Evolutionary conservation across 2,329 filamentous ascomycete species (phyloP).

Genomic region (Dichotomopilus funicola): DNA sequence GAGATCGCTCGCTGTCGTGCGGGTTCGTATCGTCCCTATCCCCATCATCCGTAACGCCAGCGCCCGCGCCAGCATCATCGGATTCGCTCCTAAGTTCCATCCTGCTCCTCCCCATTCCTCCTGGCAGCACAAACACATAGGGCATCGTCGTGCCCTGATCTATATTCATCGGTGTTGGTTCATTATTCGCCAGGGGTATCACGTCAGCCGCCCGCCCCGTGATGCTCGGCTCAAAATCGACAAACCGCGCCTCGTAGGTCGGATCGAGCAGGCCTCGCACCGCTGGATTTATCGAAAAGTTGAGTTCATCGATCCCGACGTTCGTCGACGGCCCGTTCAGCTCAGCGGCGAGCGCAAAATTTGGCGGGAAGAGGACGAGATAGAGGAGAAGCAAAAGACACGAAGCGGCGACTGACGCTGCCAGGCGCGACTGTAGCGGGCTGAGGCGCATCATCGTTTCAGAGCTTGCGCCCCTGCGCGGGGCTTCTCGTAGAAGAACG

Average conservation of each 20-base stretch:
- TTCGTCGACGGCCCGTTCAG: conserved; percentile 22
- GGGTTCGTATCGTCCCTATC: neutral
- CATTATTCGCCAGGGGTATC: conserved; percentile 56
- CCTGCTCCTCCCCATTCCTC: conserved; percentile 37
- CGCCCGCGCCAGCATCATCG: conserved; percentile 17
- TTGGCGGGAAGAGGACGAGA: conserved; percentile 51
- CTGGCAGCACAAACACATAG: conserved; percentile 57
- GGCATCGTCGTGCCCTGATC: conserved; percentile 54
- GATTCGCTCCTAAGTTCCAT: conserved; percentile 21
- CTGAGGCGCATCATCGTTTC: conserved; percentile 50
- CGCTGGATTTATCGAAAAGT: neutral
- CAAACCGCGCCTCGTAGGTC: conserved; percentile 56
- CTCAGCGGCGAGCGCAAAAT: conserved; percentile 58
- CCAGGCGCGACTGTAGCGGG: conserved; percentile 65
- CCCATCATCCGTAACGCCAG: conserved; percentile 12
- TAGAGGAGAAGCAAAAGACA: conserved; percentile 55
- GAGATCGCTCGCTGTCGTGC: conserved; percentile 1
- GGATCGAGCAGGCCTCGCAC: conserved; percentile 21
- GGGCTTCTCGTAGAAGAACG: neutral
- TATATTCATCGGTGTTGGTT: conserved; percentile 52
- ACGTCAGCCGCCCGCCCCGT: conserved; percentile 54
- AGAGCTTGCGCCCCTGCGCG: conserved; percentile 34
- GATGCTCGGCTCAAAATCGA: conserved; percentile 54
- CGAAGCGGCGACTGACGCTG: conserved; percentile 57
- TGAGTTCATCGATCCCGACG: conserved; percentile 19